A percentile compares a stretch with the other conserved stretches of the same genome.
phyloP scores from a whole-genome alignment of 2,329 filamentous ascomycete species.

The Fusarium stilboides region DNA sequence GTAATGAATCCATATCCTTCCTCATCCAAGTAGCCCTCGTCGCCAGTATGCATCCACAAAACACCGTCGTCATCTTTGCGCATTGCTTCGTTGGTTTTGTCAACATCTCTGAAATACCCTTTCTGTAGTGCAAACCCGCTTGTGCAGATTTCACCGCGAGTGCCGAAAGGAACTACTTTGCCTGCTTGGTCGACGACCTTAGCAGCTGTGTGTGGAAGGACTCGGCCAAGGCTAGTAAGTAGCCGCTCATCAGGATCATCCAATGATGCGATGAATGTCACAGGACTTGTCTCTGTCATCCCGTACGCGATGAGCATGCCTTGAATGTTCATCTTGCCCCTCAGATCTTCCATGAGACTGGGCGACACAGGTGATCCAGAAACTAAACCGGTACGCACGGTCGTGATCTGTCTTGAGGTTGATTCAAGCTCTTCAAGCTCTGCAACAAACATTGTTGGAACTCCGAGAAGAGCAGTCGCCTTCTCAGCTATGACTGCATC shows the following conservation, averaged over 20 bases:
- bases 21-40: not conserved
- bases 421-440: not conserved
- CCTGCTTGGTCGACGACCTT: not conserved
- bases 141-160: not conserved
- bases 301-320: conserved; percentile 1
- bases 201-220: not conserved
- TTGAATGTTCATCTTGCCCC: not conserved
- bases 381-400: not conserved
- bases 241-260: not conserved
- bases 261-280: not conserved
- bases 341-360: not conserved
- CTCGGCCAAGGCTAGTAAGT: not conserved
- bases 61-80: not conserved
- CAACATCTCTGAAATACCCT: not conserved
- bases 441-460: not conserved
- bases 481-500: not conserved
- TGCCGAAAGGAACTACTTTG: not conserved
- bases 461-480: not conserved
- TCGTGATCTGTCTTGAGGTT: not conserved
- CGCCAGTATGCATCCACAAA: not conserved
- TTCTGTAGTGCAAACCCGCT: not conserved
- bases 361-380: not conserved
- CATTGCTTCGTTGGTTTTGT: not conserved
- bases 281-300: conserved; percentile 6
- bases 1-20: not conserved